Evolutionary conservation across 306 rosid genomes (phyloP).

Genomic region (Citrullus colocynthis): DNA sequence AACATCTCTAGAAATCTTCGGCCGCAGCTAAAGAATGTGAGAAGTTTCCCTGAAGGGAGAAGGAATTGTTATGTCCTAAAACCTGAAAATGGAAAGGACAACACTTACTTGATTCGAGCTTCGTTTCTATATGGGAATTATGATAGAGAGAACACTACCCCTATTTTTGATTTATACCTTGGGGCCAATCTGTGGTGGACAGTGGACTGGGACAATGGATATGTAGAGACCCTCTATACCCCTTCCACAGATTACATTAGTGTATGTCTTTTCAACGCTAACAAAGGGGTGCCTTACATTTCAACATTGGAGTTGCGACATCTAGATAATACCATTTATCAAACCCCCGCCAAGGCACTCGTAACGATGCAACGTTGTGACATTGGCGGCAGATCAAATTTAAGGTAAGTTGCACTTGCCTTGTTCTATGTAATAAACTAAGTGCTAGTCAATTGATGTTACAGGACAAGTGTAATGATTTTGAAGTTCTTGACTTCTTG

Average conservation of each 20-base stretch:
- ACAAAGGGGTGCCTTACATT: conserved; percentile 30
- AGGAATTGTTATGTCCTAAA: conserved; percentile 39
- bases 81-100: conserved; percentile 16
- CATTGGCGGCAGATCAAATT: background rate
- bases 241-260: conserved; percentile 11
- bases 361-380: conserved; percentile 8
- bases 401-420: conserved; percentile 5
- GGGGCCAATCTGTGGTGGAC: conserved; percentile 29
- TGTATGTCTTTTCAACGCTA: conserved; percentile 31
- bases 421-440: background rate
- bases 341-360: background rate
- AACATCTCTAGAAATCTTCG: background rate
- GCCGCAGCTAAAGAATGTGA: conserved; percentile 12
- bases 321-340: conserved; percentile 8
- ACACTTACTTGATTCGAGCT: conserved; percentile 33
- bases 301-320: conserved; percentile 30
- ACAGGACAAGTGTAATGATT: background rate
- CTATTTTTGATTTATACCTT: conserved; percentile 22
- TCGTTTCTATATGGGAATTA: conserved; percentile 28
- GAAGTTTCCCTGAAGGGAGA: conserved; percentile 33
- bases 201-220: background rate
- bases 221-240: conserved; percentile 17
- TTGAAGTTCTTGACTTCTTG: background rate
- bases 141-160: conserved; percentile 14
- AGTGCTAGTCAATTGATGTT: background rate